Conservation (phyloP, 164 flowering plant species). For the Tinospora cordifolia region DNA sequence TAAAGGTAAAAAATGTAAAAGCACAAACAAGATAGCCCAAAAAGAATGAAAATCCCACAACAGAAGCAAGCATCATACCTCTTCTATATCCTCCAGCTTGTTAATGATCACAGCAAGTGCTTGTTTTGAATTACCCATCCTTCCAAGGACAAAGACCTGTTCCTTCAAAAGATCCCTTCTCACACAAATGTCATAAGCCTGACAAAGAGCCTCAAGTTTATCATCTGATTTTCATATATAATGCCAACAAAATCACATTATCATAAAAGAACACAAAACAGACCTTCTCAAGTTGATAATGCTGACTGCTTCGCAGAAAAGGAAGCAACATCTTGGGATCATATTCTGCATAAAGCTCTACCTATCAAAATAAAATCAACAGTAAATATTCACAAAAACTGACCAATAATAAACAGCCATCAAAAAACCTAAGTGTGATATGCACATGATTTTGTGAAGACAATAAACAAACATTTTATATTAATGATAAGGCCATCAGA, state of each 20-base stretch:
- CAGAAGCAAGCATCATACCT: slow-evolving; percentile 35
- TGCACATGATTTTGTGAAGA: background rate
- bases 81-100: slow-evolving; percentile 84
- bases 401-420: background rate
- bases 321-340: slow-evolving; percentile 85
- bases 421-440: background rate
- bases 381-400: background rate
- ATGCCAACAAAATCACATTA: background rate
- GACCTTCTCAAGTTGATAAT: slow-evolving; percentile 92
- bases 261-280: slow-evolving; percentile 2
- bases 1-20: background rate
- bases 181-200: slow-evolving; percentile 88
- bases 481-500: too few species aligned
- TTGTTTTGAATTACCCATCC: slow-evolving; percentile 89
- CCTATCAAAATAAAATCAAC: slow-evolving; percentile 34
- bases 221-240: background rate
- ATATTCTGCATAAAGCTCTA: slow-evolving; percentile 92
- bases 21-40: background rate
- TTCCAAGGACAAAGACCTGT: slow-evolving; percentile 91
- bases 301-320: slow-evolving; percentile 95
- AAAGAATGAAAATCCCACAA: background rate
- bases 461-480: background rate
- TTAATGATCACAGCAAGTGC: slow-evolving; percentile 88
- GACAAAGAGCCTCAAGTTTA: slow-evolving; percentile 17
- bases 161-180: slow-evolving; percentile 67